A percentile compares a stretch with the other conserved stretches of the same genome.
phyloP scores from a whole-genome alignment of 2,329 filamentous ascomycete genomes.

The Nemania diffusa region DNA sequence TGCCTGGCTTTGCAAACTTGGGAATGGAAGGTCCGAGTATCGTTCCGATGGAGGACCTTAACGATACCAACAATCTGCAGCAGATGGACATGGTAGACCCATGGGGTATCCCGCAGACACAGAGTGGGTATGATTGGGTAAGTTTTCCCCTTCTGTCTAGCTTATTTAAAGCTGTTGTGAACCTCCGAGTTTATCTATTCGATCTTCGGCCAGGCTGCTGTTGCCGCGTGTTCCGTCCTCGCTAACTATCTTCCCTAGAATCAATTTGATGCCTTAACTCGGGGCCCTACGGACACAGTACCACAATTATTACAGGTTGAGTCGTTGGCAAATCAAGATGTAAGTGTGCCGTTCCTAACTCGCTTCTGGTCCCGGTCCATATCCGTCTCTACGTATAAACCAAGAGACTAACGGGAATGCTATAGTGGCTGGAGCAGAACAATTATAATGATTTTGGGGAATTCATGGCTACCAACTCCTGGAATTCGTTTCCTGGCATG shows the following conservation, averaged over 20 bases:
- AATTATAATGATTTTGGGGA: conserved; percentile 39
- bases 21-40: conserved; percentile 31
- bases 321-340: conserved; percentile 19
- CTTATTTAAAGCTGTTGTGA: neutral
- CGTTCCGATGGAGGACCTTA: conserved; percentile 5
- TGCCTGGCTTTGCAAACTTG: conserved; percentile 35
- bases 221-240: neutral
- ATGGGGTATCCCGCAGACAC: conserved; percentile 41
- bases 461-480: conserved; percentile 39
- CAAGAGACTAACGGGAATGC: conserved; percentile 13
- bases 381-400: neutral
- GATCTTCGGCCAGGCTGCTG: neutral
- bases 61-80: conserved; percentile 19
- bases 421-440: conserved; percentile 40
- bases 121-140: conserved; percentile 46
- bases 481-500: conserved; percentile 38
- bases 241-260: conserved; percentile 36
- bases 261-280: conserved; percentile 45
- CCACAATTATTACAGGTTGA: conserved; percentile 29
- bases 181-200: neutral
- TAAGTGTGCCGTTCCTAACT: conserved; percentile 22
- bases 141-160: conserved; percentile 27
- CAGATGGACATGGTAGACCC: conserved; percentile 34
- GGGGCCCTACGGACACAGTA: conserved; percentile 35
- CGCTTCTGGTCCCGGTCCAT: neutral